Evolutionary conservation across 2,329 filamentous ascomycete species (phyloP).

Genomic region (Diaporthe longicolla): DNA sequence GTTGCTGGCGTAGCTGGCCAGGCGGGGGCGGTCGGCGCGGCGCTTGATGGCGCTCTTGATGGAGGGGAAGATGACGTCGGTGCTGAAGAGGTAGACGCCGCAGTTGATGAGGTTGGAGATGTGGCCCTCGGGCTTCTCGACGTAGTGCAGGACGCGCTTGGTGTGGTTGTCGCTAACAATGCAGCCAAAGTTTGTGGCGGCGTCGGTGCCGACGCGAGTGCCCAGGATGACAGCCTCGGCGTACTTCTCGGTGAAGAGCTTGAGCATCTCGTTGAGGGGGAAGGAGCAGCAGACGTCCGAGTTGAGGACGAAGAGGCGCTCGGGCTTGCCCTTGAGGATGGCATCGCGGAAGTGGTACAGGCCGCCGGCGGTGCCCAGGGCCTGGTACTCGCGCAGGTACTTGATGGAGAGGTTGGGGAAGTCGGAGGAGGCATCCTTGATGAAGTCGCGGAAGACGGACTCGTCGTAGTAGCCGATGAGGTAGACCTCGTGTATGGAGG

Average conservation of each 20-base stretch:
- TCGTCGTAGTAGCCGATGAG: conserved; percentile 99
- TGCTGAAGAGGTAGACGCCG: conserved; percentile 97
- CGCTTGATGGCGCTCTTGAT: conserved; percentile 97
- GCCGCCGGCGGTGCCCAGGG: conserved; percentile 93
- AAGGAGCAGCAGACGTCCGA: conserved; percentile 99
- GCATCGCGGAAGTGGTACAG: conserved; percentile 99
- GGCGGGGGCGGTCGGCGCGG: conserved; percentile 88
- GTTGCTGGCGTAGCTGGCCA: conserved; percentile 95
- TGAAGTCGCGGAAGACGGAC: conserved; percentile 96
- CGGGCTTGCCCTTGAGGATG: conserved; percentile 94
- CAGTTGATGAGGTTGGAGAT: conserved; percentile 99
- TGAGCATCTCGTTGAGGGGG: conserved; percentile 95
- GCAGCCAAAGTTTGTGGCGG: conserved; percentile 96
- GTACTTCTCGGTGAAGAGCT: conserved; percentile 93
- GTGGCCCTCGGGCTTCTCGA: conserved; percentile 98
- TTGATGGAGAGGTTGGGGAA: conserved; percentile 92
- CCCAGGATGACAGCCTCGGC: conserved; percentile 97
- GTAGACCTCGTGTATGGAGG: conserved; percentile 93
- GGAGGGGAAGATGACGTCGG: conserved; percentile 95
- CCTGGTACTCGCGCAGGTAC: conserved; percentile 98
- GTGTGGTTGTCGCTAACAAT: conserved; percentile 96
- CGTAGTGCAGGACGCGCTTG: conserved; percentile 96
- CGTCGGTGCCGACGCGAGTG: conserved; percentile 90
- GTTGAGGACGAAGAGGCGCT: conserved; percentile 97
- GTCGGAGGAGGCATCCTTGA: conserved; percentile 87